A percentile compares a stretch with the other conserved stretches of the same genome.
phyloP scores from a whole-genome alignment of 441 rosid species.

The Hura crepitans region DNA sequence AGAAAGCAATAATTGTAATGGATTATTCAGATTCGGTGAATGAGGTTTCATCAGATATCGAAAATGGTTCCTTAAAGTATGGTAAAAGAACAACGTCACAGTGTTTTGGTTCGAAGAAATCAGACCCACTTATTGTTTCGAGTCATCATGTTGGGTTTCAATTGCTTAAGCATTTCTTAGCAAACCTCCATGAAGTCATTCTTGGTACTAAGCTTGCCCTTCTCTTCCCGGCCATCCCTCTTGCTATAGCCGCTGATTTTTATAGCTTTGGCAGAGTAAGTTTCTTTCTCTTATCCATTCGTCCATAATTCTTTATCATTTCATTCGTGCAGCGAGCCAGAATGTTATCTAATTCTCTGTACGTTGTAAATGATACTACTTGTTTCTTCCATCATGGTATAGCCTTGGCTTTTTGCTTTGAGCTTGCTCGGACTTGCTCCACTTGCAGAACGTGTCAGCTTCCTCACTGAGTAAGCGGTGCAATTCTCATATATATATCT shows the following conservation, averaged over 20 bases:
- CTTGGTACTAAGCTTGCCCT: conserved; percentile 71
- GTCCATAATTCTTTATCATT: background rate
- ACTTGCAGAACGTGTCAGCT: conserved; percentile 91
- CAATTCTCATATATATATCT: background rate
- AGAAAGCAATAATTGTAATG: too few species aligned
- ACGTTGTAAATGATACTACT: background rate
- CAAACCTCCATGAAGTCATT: conserved; percentile 69
- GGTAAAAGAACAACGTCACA: too few species aligned
- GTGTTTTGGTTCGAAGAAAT: too few species aligned
- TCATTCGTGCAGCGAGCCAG: background rate
- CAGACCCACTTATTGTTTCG: conserved; percentile 49
- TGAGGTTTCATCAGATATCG: conserved; percentile 32
- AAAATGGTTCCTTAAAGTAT: conserved; percentile 29
- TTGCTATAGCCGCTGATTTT: conserved; percentile 54
- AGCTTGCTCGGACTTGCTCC: conserved; percentile 83
- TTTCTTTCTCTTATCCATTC: background rate
- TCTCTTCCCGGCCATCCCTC: conserved; percentile 71
- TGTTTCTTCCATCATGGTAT: conserved; percentile 11
- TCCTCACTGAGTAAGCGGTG: conserved; percentile 72
- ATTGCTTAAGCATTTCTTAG: conserved; percentile 34
- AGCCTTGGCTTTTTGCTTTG: conserved; percentile 84
- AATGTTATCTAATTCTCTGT: background rate
- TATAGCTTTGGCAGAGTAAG: conserved; percentile 54
- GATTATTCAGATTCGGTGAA: background rate
- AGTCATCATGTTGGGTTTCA: conserved; percentile 21